Base-by-base conservation (phyloP, 2,329 filamentous ascomycete species). In the Ophidiomyces ophidiicola region DNA sequence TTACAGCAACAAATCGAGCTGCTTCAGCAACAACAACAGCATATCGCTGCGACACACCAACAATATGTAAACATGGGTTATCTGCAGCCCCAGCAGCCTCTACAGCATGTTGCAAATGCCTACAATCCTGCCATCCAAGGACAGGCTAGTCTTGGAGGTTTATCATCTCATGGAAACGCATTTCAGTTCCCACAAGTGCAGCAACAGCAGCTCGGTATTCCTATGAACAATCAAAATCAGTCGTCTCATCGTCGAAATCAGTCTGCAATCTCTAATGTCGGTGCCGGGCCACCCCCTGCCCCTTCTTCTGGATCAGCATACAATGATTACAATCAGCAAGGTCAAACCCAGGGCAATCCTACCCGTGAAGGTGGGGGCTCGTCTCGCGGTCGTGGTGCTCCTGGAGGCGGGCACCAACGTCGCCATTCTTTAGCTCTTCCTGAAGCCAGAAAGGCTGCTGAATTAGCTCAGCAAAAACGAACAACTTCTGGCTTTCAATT, bases 391-490 rank as follows among this genome's bases (percentile, higher is more conserved):
- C 79, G 86, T 54, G 80, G 82, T 48, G 79, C 80, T 46, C 71
- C 76, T 44, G 74, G 71, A 44, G 64, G 78, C 53, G 88, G 88
- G 45, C 90, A 98, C 59, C 82, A 92, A 61, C 78, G 90, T 57
- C 80, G 90, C 62, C 90, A 98, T 65, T 98, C 90, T 14, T 71
- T 98, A 48, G 90, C 87, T 47, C 69, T 98, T 48, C 84, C 87
- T 25, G 90, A 98, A 62, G 90, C 90, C 35, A 96, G 94, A 67
- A 96, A 94, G 68, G 90, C 90, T 33, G 90, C 90, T 42, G 90
- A 98, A 61, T 66, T 94, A 47, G 90, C 90, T 34, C 90, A 98
- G 65, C 88, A 94, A 69, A 94, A 94, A 67, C 75, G 87, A 61
- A 93, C 88, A 40, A 86, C 87, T 45, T 86, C 83, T 47, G 86